phyloP scores from a whole-genome alignment of 345 rosid genomes.

The Lagerstroemia speciosa region DNA sequence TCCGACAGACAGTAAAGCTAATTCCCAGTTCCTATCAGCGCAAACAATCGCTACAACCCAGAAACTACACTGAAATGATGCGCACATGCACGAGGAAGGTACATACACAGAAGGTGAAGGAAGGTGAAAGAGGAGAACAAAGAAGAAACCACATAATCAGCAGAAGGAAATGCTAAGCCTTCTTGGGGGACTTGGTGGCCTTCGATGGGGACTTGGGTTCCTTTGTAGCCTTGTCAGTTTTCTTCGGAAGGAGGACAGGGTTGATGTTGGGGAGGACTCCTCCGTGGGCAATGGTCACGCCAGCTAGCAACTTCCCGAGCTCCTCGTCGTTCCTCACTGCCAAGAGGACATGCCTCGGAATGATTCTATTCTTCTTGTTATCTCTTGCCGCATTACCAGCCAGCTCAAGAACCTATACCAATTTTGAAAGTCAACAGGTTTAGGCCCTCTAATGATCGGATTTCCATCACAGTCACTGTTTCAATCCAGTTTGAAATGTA shows the following conservation, averaged over 20 bases:
- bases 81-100: neutral
- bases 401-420: slow-evolving; percentile 47
- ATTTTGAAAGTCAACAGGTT: neutral
- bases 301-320: slow-evolving; percentile 53
- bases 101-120: no score
- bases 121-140: neutral
- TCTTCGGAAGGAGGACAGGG: slow-evolving; percentile 61
- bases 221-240: slow-evolving; percentile 34
- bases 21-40: neutral
- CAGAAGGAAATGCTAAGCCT: no score
- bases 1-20: neutral
- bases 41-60: neutral
- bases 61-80: neutral
- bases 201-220: slow-evolving; percentile 59
- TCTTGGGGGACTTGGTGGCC: slow-evolving; percentile 54
- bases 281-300: slow-evolving; percentile 71
- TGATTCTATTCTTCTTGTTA: slow-evolving; percentile 67
- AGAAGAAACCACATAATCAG: no score
- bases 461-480: no score
- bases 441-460: neutral
- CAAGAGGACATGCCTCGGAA: slow-evolving; percentile 52
- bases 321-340: slow-evolving; percentile 74
- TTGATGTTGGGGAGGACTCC: slow-evolving; percentile 69
- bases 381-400: slow-evolving; percentile 75
- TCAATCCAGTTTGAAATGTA: no score